Base-by-base conservation (phyloP, 352 stramenopile genomes). In the Pilasporangium apinafurcum region DNA sequence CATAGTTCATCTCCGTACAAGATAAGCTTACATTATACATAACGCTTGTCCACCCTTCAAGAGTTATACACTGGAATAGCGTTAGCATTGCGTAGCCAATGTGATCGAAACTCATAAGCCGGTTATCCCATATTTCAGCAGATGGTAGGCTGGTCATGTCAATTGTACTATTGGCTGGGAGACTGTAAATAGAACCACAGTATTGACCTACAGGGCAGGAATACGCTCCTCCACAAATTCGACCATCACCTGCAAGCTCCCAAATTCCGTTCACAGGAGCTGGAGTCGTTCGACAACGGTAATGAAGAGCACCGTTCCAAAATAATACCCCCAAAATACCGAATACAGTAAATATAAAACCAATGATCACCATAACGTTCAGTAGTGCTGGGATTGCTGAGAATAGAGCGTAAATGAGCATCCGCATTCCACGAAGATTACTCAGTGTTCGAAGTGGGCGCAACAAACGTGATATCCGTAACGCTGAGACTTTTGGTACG, bases 21-120 rank as follows among this genome's bases (percentile, higher is more conserved):
- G n/a, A n/a, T n/a, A n/a, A n/a, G n/a, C 87, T 60, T 51, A 95
- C 71, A 37, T 80, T 77, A 41, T 92, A 83, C 74, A 95, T 95
- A 32, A 95, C 64, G 18, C 63, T 50, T 0, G 63, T 84, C 88
- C 88, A 97, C 1, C 87, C 87, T 64, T 96, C 85, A 5, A 95
- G 61, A 16, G 86, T 97, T 29, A 97, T 77, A 16, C 68, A 68
- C 51, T 95, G 83, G 38, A 97, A 93, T n/a, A 95, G 67, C 10
- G 81, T 90, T 13, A 96, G 24, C 25, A 95, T 77, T 7, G 82
- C 69, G 24, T 48, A 62, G n/a, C 56, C 47, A 25, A 97, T 84
- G 37, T 86, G 70, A 55, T 97, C 86, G 43, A 96, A 97, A 14
- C 53, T 71, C 7, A 64, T 73, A n/a, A 83, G 75, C 2, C 83